Base-by-base conservation (phyloP, 2,329 filamentous ascomycete species). In the Hypoxylon sp. region DNA sequence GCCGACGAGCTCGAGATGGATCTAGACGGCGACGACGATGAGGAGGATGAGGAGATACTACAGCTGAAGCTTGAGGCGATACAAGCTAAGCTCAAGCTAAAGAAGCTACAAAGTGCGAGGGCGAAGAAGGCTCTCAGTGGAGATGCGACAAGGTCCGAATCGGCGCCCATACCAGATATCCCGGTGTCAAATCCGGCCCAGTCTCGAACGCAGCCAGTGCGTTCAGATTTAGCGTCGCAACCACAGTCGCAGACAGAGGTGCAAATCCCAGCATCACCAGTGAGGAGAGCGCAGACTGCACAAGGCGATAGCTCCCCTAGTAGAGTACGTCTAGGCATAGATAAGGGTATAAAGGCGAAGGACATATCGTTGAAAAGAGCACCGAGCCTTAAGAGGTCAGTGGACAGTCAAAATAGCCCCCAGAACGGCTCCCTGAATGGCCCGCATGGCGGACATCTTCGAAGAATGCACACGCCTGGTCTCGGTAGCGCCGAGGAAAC, bases 21-120 rank as follows among this genome's bases (percentile, higher is more conserved):
- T 62, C 72, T 46, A 77, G 77, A 80, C 3, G 78, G 77, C 3
- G 82, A 86, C 8, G 86, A 88, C 0, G 88, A 91, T 3, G 89
- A 58, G 24, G 59, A 96, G 5, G 93, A 96, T 66, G 94, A 97
- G 73, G 93, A 98, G 78, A 96, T 87, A 1, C 77, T 98, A 27
- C 86, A 96, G 70, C 78, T 99, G 61, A 88, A 96, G 72, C 79
- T 98, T 4, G 88, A 93, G 63, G 92, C 91, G 52, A 96, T 99
- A 56, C 88, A 98, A 74, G 92, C 93, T 5, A 88, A 89, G 58
- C 77, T 98, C 48, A 95, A 89, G 74, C 75, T 98, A 63, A 98
- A 97, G 75, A 92, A 89, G 70, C 78, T 98, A 11, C 90, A 95
- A 72, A 88, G 88, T 70, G 75, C 84, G 73, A 85, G 81, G 70